Percentiles rank a stretch among this genome's conserved stretches.
phyloP scores from a whole-genome alignment of 371 early-diverging fungal species.

The Caulochytrium protostelioides region DNA sequence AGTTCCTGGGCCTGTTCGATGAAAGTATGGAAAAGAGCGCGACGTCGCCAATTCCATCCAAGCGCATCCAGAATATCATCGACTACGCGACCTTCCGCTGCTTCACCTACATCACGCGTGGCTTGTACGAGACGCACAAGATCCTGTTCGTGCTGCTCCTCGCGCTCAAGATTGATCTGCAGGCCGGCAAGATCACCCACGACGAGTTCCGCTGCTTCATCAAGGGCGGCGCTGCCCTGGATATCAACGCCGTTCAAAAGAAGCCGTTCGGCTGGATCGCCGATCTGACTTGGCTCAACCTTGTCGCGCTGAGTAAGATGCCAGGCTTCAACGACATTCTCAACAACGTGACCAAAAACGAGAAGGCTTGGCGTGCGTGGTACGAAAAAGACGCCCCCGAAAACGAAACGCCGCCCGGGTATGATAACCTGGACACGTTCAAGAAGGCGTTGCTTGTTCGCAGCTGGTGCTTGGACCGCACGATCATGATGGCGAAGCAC shows the following conservation, averaged over 20 bases:
- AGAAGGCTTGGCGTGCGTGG: slow-evolving; percentile 36
- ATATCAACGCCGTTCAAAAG: slow-evolving; percentile 33
- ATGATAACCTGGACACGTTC: slow-evolving; percentile 30
- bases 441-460: slow-evolving; percentile 25
- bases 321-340: slow-evolving; percentile 29
- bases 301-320: slow-evolving; percentile 34
- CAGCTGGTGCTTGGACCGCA: slow-evolving; percentile 32
- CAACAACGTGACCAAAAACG: slow-evolving; percentile 36
- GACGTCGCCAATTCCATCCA: slow-evolving; percentile 32
- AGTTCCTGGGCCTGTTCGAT: slow-evolving; percentile 38
- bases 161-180: slow-evolving; percentile 33
- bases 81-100: slow-evolving; percentile 35
- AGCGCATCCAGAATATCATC: slow-evolving; percentile 38
- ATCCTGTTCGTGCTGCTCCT: slow-evolving; percentile 31
- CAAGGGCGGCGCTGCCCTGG: slow-evolving; percentile 34
- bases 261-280: slow-evolving; percentile 42
- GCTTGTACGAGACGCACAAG: slow-evolving; percentile 37
- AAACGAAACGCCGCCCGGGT: slow-evolving; percentile 30
- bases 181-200: slow-evolving; percentile 17
- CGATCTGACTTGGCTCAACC: slow-evolving; percentile 37
- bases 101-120: slow-evolving; percentile 28
- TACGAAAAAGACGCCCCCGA: slow-evolving; percentile 38
- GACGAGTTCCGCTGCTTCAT: slow-evolving; percentile 38
- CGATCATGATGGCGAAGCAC: slow-evolving; percentile 31
- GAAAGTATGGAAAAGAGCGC: slow-evolving; percentile 33